Evolutionary conservation across 306 rosid species (phyloP), one percentile per base, ranked within the genome.

Genomic region (Cicer pinnatifidum): DNA sequence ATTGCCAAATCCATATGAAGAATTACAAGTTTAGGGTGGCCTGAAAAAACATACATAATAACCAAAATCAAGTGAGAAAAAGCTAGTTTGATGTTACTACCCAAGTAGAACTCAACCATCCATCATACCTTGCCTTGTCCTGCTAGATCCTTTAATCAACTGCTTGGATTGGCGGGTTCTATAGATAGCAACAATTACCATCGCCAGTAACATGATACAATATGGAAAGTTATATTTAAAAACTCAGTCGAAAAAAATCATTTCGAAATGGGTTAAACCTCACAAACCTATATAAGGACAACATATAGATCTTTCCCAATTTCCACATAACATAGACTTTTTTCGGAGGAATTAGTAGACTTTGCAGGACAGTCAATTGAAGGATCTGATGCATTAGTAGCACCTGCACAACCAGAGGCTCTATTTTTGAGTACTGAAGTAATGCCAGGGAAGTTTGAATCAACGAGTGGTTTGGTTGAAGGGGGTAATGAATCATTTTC

Each of bases 1-100:
- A 91, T 78, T 0, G 98, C 98, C 97, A 93, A 81, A 82, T 85
- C 96, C 97, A 91, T 89, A 78, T 88, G 98, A 78, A 93, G 93
- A 72, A 93, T 75, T 11, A 93, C 93, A 20, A 93, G 87, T 67
- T 83, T 91, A 0, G 97, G 89, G 1, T 16, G 96, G 77, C 33
- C 92, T 96, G 91, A 83, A 67, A 76, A 59, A 59, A 8, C 5
- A 10, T 12, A 37, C 39, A 1, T 16, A 4, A 40, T 3, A 43
- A 76, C 35, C 15, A 38, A 9, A 1, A 1, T 0, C 17, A 16
- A 16, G 17, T 16, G 17, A 16, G 17, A 16, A 16, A 16, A 16
- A 16, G 17, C 17, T 16, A 20, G 28, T 0, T 39, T 19, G 13
- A 40, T 51, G 9, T 1, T 20, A 41, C 6, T 6, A 33, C n/a